Base-by-base conservation (phyloP, 345 rosid genomes). In the Garcia nutans region DNA sequence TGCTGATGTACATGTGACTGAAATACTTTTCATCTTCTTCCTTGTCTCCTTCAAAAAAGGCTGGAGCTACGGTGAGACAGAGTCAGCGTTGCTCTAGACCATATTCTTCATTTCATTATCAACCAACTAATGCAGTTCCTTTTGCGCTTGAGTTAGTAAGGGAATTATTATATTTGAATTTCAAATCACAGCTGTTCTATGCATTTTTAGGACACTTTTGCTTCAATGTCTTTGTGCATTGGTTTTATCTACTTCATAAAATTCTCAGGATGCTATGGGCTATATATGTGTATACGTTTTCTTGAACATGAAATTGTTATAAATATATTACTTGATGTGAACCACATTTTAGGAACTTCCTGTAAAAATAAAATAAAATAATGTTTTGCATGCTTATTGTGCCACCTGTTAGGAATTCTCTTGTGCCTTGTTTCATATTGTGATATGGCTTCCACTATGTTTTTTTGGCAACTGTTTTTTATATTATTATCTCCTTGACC, bases 401-500 rank as follows among this genome's bases (percentile, higher is more conserved):
- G 28, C 54, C 41, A 72, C 20, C 28, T 57, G 20, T 54, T 44
- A 28, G 31, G 19, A 31, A 44, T 72, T 47, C 10, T n/a, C 28
- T 52, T 47, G 68, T 11, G 20, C 68, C 58, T 15, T 60, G 31
- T 33, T 7, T 54, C 31, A n/a, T 15, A n/a, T 50, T 15, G 57
- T 26, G 22, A 10, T 31, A 12, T 28, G 23, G 6, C 20, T 41
- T 12, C 56, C 37, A 22, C 45, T 57, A 58, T 31, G 52, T 33
- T 68, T 7, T 54, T 68, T 49, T 42, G 61, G 62, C 44, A 74
- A 37, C 57, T 23, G 37, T 33, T 28, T 50, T 61, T 12, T 4
- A 63, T 24, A 71, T 44, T 65, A 80, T 74, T 76, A 24, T 80
- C 70, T 70, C 58, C 68, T 72, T 88, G 64, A 86, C 76, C 70